Base-by-base conservation (phyloP, 805 yeast species). In the Wickerhamiella brachini region DNA sequence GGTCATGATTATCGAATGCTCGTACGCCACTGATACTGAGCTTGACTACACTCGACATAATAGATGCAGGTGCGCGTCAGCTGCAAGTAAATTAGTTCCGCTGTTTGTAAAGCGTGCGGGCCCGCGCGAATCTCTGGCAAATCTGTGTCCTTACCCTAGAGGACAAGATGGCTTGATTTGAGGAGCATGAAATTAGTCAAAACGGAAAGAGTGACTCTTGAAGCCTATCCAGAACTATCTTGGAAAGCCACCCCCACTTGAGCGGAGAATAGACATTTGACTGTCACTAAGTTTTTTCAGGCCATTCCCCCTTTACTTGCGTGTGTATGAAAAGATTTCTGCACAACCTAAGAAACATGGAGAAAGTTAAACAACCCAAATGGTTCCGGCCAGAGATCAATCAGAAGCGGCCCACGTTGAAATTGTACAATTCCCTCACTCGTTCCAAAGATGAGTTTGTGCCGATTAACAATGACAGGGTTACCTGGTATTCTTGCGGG, bases 401-500 rank as follows among this genome's bases (percentile, higher is more conserved):
- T 53, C 52, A 54, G 4, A 59, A 51, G 18, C 59, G 62, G 24
- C 74, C 79, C 0, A 70, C 68, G 8, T 72, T 89, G 58, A 81
- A 79, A 61, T 65, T 89, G 44, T 87, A 78, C 75, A 89, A 89
- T 70, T 78, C 95, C 5, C 73, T 90, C 59, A 90, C 97, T 3
- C 74, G 94, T 59, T 67, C 79, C 31, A 90, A 90, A 63, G 85
- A 78, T 39, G 83, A 73, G 52, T 90, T 93, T 60, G 66, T 80
- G n/a, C 94, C 97, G 2, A 68, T 72, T 51, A 69, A 71, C 24
- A 76, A 77, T 2, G 64, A 63, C 37, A 76, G 77, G 54, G 84
- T 93, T 48, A 76, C 88, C 0, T 93, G 98, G 98, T 93, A 93
- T 71, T 85, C 88, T 52, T 93, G 98, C 75, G 98, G 98, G 5